Evolutionary conservation across 2,329 filamentous ascomycete species (phyloP).

Genomic region (Calonectria hawksworthii): DNA sequence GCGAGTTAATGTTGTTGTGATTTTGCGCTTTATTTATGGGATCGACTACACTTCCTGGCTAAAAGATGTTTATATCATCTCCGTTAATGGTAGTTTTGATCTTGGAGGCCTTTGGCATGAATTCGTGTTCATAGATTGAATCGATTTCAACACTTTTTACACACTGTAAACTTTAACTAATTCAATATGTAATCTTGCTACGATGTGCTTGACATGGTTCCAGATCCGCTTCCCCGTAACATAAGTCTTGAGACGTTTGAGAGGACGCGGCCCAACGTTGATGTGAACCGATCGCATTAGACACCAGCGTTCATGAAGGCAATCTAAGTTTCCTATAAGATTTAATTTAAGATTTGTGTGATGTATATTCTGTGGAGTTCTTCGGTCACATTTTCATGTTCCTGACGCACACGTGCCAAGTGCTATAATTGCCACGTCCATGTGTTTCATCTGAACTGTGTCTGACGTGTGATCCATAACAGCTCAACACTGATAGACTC

Average conservation of each 20-base stretch:
- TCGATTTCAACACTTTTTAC: slow-evolving; percentile 9
- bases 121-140: slow-evolving; percentile 8
- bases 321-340: neutral
- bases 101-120: neutral
- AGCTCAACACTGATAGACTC: neutral
- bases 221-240: neutral
- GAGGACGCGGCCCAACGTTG: neutral
- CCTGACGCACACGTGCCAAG: neutral
- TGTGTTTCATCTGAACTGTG: neutral
- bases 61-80: slow-evolving; percentile 11
- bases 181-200: neutral
- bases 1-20: slow-evolving; percentile 4
- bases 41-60: neutral
- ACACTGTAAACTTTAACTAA: neutral
- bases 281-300: neutral
- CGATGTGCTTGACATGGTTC: neutral
- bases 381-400: neutral
- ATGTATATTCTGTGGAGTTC: neutral
- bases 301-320: neutral
- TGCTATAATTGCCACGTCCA: neutral
- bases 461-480: neutral
- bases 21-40: slow-evolving; percentile 23
- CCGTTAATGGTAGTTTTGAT: slow-evolving; percentile 19
- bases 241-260: neutral
- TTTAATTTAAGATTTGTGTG: neutral